Evolutionary conservation across 345 rosid species (phyloP), one percentile per base, ranked within the genome.

Genomic region (Aquilaria malaccensis): DNA sequence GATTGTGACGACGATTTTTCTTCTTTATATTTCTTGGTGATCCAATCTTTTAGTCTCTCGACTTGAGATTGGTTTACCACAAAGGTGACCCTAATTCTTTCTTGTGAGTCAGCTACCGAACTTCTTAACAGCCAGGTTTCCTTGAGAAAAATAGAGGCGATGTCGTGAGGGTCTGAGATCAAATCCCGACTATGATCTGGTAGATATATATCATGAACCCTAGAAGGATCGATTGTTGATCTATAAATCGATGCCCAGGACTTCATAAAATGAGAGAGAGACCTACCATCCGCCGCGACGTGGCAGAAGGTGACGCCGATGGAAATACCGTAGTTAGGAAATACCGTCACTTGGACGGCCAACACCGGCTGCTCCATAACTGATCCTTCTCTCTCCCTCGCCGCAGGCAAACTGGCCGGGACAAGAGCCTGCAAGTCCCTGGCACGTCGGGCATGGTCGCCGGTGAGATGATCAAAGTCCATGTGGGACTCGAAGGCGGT

Each of bases 271-370:
- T 71, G 60, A 64, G 68, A 45, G 55, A 81, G 69, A 15, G 79
- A 69, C 37, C 76, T 76, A 43, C 66, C 73, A 31, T 81, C 81
- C 11, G 80, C 80, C 2, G 46, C 83, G 55, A 67, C 79, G 32
- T 74, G 80, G 22, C 22, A 22, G 22, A 22, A 79, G 2, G 80
- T 61, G 51, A 79, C 11, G 10, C 83, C 83, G 22, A 79, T 11
- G 56, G 63, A 67, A 50, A 79, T 7, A 33, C 83, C 80, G 43
- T 48, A 41, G 29, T 53, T 13, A 1, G 81, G 46, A 10, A 22
- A 22, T 71, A 81, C 45, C 47, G 61, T 13, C 32, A 72, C 45
- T 2, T 66, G 50, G 12, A 81, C 83, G 11, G 72, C 78, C 22
- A 22, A 22, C 1, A 22, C 22, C 22, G 22, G 22, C 22, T 22